Base-by-base conservation (phyloP, 2,329 filamentous ascomycete genomes). In the Trichoderma atroviride region DNA sequence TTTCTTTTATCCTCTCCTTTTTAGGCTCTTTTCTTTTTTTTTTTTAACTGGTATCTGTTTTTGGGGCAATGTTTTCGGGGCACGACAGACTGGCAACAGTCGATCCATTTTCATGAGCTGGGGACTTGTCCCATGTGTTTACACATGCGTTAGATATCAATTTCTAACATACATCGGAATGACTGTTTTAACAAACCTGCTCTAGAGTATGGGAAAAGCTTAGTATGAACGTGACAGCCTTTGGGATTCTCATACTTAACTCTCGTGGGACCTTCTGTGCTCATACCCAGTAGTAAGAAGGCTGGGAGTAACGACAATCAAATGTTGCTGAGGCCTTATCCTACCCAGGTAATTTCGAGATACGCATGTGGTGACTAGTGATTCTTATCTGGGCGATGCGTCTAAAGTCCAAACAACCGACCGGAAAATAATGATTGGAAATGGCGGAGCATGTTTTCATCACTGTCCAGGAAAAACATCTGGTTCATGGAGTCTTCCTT, bases 11-110 rank as follows among this genome's bases (percentile, higher is more conserved):
- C 14, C 47, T 24, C 47, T 50, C 19, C 47, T 50, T 33, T 33
- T 60, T 43, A 9, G 19, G 16, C 16, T 19, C 40, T n/a, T 43
- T 43, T 43, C 37, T 29, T 58, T 22, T 14, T 59, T 33, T 37
- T 24, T 27, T 63, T 56, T 64, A 43, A 27, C 37, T 63, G 55
- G 57, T 60, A 69, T 71, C 14, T 65, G 55, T 43, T 67, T 66
- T 33, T 13, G 27, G 52, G 50, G 37, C 37, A 63, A 59, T 47
- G 59, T 65, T 60, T 40, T 40, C 55, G 55, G 63, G 40, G 50
- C 65, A 61, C 57, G 50, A 47, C 27, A 61, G 47, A 61, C 40
- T 61, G 29, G 43, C 65, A 35, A n/a, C 61, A 40, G 31, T 59
- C 55, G 55, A 59, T 19, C 63, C 37, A 31, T 50, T 47, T 47